A percentile compares a stretch with the other conserved stretches of the same genome.
Conservation (phyloP, 495 filamentous ascomycete species). For the Trypethelium eluteriae region DNA sequence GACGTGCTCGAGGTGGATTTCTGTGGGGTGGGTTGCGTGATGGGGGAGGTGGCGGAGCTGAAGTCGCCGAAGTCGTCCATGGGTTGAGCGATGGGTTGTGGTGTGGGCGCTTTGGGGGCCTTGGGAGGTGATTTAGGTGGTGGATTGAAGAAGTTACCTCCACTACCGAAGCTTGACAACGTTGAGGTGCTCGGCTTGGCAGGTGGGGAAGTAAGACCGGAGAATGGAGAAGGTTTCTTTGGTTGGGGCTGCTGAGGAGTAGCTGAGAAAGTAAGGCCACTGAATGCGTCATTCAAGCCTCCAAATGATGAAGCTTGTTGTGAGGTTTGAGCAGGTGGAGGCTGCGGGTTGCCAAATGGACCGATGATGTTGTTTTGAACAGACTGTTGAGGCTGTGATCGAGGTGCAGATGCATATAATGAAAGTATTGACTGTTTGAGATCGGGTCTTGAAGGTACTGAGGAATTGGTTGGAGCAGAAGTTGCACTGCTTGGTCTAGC, state of each 20-base stretch:
- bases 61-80: conserved; percentile 36
- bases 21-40: conserved; percentile 6
- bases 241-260: conserved; percentile 47
- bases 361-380: conserved; percentile 51
- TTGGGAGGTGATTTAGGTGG: conserved; percentile 26
- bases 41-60: conserved; percentile 26
- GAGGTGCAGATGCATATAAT: conserved; percentile 78
- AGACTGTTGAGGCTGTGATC: conserved; percentile 52
- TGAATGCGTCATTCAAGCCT: conserved; percentile 81
- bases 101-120: conserved; percentile 20
- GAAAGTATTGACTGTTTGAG: conserved; percentile 96
- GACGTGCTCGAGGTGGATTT: background rate
- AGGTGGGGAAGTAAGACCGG: conserved; percentile 56
- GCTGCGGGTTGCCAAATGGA: conserved; percentile 62
- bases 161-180: conserved; percentile 49
- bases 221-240: conserved; percentile 64
- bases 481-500: conserved; percentile 65
- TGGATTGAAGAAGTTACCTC: conserved; percentile 70
- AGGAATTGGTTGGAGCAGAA: conserved; percentile 44
- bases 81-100: conserved; percentile 12
- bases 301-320: conserved; percentile 52
- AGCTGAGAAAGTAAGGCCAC: conserved; percentile 65
- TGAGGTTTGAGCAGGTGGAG: conserved; percentile 41
- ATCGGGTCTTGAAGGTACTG: conserved; percentile 73
- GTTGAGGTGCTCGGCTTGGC: conserved; percentile 45